Conservation (phyloP, 176 grass and related monocot species). For the Triticum timopheevii region DNA sequence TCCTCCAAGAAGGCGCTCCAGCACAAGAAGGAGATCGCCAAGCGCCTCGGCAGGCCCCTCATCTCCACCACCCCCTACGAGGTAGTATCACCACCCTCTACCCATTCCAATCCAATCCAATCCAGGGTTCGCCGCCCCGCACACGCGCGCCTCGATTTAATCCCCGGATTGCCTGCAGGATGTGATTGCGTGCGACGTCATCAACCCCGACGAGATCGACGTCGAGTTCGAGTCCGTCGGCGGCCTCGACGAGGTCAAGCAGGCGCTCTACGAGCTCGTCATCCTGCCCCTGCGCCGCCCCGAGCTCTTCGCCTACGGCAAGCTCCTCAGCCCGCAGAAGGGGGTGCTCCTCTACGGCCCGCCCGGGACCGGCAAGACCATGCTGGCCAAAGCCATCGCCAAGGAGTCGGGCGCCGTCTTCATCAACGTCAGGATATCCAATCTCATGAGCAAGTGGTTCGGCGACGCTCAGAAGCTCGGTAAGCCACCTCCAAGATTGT, state of each 20-base stretch:
- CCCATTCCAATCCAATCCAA: background rate
- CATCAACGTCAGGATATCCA: conserved; percentile 95
- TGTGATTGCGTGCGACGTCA: conserved; percentile 94
- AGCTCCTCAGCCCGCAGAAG: conserved; percentile 94
- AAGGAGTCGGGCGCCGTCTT: conserved; percentile 94
- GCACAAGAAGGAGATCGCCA: conserved; percentile 99
- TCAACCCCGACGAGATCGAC: conserved; percentile 92
- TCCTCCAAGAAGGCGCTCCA: conserved; percentile 73
- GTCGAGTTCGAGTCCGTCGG: conserved; percentile 86
- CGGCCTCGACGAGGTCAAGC: conserved; percentile 78
- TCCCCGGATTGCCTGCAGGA: conserved; percentile 42
- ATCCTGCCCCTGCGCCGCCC: conserved; percentile 91
- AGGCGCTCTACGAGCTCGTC: conserved; percentile 83
- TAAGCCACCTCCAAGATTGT: conserved; percentile 15
- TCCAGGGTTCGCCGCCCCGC: background rate
- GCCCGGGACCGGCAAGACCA: conserved; percentile 91
- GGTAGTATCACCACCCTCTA: conserved; percentile 42
- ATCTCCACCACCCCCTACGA: conserved; percentile 94
- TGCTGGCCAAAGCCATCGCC: conserved; percentile 95
- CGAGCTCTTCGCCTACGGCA: conserved; percentile 72
- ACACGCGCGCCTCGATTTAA: background rate
- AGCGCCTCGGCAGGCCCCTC: conserved; percentile 83
- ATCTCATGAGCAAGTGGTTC: conserved; percentile 99
- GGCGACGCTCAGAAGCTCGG: conserved; percentile 97
- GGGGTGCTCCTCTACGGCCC: conserved; percentile 90